Evolutionary conservation across 306 rosid species (phyloP).

Genomic region (Hylodesmum podocarpum): DNA sequence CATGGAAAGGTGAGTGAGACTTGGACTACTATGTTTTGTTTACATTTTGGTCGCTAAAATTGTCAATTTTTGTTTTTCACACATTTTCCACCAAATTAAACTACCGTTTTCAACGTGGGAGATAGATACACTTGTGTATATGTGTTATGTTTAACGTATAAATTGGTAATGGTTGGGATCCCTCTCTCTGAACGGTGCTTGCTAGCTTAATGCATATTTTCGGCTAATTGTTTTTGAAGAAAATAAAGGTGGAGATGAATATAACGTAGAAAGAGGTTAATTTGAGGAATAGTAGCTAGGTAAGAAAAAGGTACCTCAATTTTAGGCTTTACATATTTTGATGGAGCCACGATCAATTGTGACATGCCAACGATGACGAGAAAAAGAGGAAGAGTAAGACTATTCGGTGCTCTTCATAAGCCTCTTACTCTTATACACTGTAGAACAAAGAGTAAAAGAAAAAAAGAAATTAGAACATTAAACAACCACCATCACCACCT

Average conservation of each 20-base stretch:
- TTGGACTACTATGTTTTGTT: neutral
- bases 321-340: slow-evolving; percentile 31
- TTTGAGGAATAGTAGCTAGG: neutral
- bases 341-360: neutral
- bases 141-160: neutral
- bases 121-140: neutral
- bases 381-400: neutral
- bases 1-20: neutral
- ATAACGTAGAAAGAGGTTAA: slow-evolving; percentile 15
- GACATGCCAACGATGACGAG: neutral
- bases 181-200: neutral
- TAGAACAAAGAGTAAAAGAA: neutral
- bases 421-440: neutral
- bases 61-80: neutral
- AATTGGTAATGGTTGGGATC: neutral
- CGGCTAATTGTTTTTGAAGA: neutral
- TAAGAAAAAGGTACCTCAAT: slow-evolving; percentile 26
- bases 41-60: neutral
- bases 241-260: neutral
- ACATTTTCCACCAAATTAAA: neutral
- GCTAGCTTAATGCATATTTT: neutral
- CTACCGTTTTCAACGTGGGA: neutral
- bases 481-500: neutral
- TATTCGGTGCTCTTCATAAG: neutral
- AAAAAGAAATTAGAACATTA: neutral